phyloP scores from a whole-genome alignment of 345 rosid species.

The Ailanthus altissimus region DNA sequence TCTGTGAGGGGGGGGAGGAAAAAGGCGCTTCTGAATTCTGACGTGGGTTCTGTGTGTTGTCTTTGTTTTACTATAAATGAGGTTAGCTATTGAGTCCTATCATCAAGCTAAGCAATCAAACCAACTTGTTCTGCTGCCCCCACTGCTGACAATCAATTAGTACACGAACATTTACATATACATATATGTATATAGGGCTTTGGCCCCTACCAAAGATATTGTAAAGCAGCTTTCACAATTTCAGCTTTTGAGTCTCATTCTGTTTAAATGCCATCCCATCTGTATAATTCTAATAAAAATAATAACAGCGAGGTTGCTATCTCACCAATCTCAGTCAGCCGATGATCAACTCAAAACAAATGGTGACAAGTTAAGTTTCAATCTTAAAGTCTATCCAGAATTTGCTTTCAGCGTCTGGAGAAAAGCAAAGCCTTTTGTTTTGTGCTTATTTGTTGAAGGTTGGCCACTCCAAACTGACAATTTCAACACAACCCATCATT shows the following conservation, averaged over 20 bases:
- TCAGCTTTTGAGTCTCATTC: not conserved
- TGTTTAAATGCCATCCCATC: not conserved
- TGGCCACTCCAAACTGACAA: conserved; percentile 3
- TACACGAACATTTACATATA: not conserved
- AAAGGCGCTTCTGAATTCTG: not conserved
- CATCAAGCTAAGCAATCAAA: conserved; percentile 10
- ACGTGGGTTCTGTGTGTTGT: conserved; percentile 13
- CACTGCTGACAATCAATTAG: not conserved
- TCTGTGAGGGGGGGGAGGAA: not conserved
- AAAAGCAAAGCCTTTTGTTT: not conserved
- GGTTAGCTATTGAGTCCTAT: conserved; percentile 26
- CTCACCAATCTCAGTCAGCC: not conserved
- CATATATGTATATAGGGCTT: not conserved
- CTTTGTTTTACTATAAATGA: conserved; percentile 14
- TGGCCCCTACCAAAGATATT: not conserved
- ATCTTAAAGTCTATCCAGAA: not conserved
- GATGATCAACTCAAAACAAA: not conserved
- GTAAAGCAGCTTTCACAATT: conserved; percentile 24
- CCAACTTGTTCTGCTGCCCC: conserved; percentile 4
- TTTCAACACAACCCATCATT: not conserved
- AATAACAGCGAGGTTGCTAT: not conserved
- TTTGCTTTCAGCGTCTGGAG: not conserved
- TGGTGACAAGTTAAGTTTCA: not conserved
- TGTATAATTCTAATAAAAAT: not conserved
- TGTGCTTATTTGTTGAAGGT: conserved; percentile 19